A percentile compares a stretch with the other conserved stretches of the same genome.
Conservation (phyloP, 2,329 filamentous ascomycete species). For the Didymella sp. region DNA sequence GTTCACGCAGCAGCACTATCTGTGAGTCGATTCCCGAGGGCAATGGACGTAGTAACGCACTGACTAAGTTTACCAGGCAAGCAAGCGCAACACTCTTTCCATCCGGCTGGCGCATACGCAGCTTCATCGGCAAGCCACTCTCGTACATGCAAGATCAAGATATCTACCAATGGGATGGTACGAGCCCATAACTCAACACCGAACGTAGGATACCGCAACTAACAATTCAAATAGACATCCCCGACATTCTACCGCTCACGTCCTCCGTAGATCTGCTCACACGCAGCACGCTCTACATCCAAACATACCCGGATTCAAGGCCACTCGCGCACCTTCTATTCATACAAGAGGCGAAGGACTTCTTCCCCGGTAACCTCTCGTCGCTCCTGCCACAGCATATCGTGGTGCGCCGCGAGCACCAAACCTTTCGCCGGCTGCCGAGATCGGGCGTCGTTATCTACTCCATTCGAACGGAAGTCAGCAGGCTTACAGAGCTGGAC, state of each 20-base stretch:
- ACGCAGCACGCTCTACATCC: slow-evolving; percentile 59
- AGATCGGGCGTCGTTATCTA: slow-evolving; percentile 57
- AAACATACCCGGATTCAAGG: slow-evolving; percentile 52
- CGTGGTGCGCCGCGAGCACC: slow-evolving; percentile 58
- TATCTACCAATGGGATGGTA: slow-evolving; percentile 60
- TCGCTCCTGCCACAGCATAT: slow-evolving; percentile 49
- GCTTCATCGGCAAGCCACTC: slow-evolving; percentile 59
- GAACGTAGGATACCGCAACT: neutral
- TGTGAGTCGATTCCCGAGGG: slow-evolving; percentile 44
- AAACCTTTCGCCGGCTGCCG: slow-evolving; percentile 58
- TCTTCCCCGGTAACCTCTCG: slow-evolving; percentile 33
- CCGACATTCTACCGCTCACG: slow-evolving; percentile 23
- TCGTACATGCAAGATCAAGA: slow-evolving; percentile 54
- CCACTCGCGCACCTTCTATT: slow-evolving; percentile 54
- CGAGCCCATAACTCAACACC: slow-evolving; percentile 49
- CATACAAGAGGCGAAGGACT: slow-evolving; percentile 52
- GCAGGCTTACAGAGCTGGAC: slow-evolving; percentile 29
- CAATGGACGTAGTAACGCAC: neutral
- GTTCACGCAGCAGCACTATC: slow-evolving; percentile 56
- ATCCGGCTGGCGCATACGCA: slow-evolving; percentile 59
- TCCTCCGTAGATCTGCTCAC: slow-evolving; percentile 54
- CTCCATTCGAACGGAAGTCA: slow-evolving; percentile 58
- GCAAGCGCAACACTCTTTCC: slow-evolving; percentile 62
- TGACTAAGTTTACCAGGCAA: slow-evolving; percentile 39
- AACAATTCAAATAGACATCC: slow-evolving; percentile 17